These are phyloP conservation scores for Pseudocercospora fuligena DNA, from an alignment of 2,329 filamentous ascomycete genomes.

Conservation along the genomic window DNA sequence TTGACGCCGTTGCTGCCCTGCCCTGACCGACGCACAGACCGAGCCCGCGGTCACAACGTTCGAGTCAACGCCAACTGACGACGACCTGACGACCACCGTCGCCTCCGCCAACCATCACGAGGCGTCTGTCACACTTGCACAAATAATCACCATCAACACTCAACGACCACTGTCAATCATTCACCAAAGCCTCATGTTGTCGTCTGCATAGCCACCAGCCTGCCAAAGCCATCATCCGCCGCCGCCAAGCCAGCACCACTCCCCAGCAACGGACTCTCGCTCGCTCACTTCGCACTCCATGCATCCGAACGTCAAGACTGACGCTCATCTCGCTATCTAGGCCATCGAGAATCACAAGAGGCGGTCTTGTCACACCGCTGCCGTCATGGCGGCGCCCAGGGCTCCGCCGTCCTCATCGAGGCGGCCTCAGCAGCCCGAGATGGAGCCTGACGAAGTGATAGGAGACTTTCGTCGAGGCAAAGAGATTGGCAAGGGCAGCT, in stretches of 20 bases:
- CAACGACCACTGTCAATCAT: not conserved
- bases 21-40: not conserved
- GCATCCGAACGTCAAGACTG: slow-evolving; percentile 20
- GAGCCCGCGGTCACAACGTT: not conserved
- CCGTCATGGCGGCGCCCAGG: slow-evolving; percentile 38
- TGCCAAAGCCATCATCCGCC: not conserved
- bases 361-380: slow-evolving; percentile 14
- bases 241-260: slow-evolving; percentile 17
- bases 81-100: not conserved
- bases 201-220: slow-evolving; percentile 4
- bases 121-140: not conserved
- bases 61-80: slow-evolving; percentile 2
- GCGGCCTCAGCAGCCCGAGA: slow-evolving; percentile 41
- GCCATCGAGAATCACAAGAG: slow-evolving; percentile 21
- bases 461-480: slow-evolving; percentile 82
- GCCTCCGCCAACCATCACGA: not conserved
- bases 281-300: slow-evolving; percentile 19
- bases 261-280: slow-evolving; percentile 17
- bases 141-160: not conserved
- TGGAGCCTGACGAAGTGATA: slow-evolving; percentile 54
- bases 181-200: slow-evolving; percentile 1
- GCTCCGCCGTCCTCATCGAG: slow-evolving; percentile 38
- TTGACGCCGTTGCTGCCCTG: not conserved
- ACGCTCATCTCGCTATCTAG: slow-evolving; percentile 21
- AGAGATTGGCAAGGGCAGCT: slow-evolving; percentile 96